Evolutionary conservation across 169 alveolate species (phyloP), one percentile per base, ranked within the genome.

Genomic region (Toxoplasma gondii): DNA sequence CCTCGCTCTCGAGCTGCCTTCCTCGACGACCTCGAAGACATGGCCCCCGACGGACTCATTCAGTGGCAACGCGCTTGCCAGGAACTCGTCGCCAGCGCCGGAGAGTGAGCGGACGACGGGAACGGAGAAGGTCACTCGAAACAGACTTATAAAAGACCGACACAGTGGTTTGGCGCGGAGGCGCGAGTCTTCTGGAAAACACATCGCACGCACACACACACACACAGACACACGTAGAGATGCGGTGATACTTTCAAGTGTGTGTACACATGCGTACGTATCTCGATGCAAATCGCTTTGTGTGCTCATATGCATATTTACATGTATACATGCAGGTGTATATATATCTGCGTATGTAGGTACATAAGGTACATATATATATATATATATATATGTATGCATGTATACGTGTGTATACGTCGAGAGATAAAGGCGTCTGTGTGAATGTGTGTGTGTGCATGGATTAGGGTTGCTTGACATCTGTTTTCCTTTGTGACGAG

Each of bases 21-120:
- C 43, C 93, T 86, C 34, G 95, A 86, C 39, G 95, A 93, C 91
- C 88, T 78, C 38, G 95, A 93, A 80, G 95, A 93, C 93, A 87
- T 93, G 58, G 91, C 95, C 2, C 95, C 95, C 44, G 95, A 93
- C 88, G 69, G 92, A 10, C 93, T 93, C 78, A 93, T 93, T 45
- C 84, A 53, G 92, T 93, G 95, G 95, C 95, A 92, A 84, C 34
- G 95, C n/a, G 58, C 93, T 12, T 91, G 92, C 44, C 95, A 92
- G 38, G 95, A 92, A 31, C 54, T 91, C 34, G 88, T 83, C 44
- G 49, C 70, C 70, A 17, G 58, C 39, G 94, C 88, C 27, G 94
- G 94, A 36, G 94, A 90, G 94, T 92, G 39, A 27, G 94, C 44
- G 44, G 27, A 49, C 49, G 45, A 36, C 86, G 29, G 74, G 58